Conservation (phyloP, 345 rosid species). For the Linum tenue region DNA sequence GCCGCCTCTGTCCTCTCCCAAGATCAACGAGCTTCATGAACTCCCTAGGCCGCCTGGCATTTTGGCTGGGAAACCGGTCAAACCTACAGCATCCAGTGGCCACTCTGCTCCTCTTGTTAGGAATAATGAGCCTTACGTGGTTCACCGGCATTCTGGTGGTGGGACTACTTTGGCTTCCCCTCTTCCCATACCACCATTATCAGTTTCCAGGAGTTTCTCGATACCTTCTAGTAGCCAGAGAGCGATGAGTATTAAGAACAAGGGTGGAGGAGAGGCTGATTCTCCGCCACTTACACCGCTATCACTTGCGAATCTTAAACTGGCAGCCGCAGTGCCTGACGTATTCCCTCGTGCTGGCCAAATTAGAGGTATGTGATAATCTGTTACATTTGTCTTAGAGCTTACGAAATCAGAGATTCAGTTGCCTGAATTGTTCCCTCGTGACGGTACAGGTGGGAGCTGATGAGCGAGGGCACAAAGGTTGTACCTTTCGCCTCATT, state of each 20-base stretch:
- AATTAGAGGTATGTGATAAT: slow-evolving; percentile 44
- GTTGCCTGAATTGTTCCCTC: background rate
- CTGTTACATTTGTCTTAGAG: background rate
- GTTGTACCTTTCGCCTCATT: background rate
- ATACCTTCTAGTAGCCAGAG: slow-evolving; percentile 77
- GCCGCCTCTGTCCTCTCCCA: slow-evolving; percentile 82
- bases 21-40: slow-evolving; percentile 74
- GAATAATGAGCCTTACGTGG: slow-evolving; percentile 44
- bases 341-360: slow-evolving; percentile 42
- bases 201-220: slow-evolving; percentile 68
- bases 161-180: slow-evolving; percentile 52
- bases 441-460: slow-evolving; percentile 33
- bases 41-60: slow-evolving; percentile 87
- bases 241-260: slow-evolving; percentile 39
- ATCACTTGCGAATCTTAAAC: slow-evolving; percentile 35
- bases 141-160: slow-evolving; percentile 27
- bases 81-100: slow-evolving; percentile 43
- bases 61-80: slow-evolving; percentile 40
- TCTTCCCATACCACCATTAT: slow-evolving; percentile 70
- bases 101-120: slow-evolving; percentile 83
- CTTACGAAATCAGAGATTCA: background rate
- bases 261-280: slow-evolving; percentile 29
- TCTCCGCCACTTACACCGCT: slow-evolving; percentile 86
- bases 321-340: slow-evolving; percentile 29
- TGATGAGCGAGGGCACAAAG: slow-evolving; percentile 10